A percentile compares a stretch with the other conserved stretches of the same genome.
phyloP scores from a whole-genome alignment of 2,329 filamentous ascomycete genomes.

The Fusarium hainanense region DNA sequence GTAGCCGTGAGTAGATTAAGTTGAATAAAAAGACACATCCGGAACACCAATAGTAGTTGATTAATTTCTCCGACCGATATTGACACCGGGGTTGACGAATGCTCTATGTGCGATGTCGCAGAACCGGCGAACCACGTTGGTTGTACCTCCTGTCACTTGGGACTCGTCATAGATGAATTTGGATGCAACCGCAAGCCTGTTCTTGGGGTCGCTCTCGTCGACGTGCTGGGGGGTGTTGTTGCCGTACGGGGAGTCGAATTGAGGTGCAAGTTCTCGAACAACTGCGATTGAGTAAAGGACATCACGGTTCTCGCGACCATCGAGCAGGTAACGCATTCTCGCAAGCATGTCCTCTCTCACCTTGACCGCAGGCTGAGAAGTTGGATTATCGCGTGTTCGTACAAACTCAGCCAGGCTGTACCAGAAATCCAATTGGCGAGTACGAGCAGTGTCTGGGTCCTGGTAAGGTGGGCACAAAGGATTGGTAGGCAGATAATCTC shows the following conservation, averaged over 20 bases:
- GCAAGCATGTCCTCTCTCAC: slow-evolving; percentile 73
- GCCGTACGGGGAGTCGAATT: slow-evolving; percentile 69
- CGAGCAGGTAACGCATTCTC: slow-evolving; percentile 76
- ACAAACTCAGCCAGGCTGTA: slow-evolving; percentile 76
- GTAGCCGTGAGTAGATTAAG: background rate
- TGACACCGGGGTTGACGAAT: slow-evolving; percentile 65
- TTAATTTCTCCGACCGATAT: slow-evolving; percentile 52
- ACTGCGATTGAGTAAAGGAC: slow-evolving; percentile 91
- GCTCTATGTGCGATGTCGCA: slow-evolving; percentile 73
- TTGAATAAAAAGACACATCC: background rate
- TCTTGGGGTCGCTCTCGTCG: slow-evolving; percentile 74
- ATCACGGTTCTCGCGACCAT: slow-evolving; percentile 87
- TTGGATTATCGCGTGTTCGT: slow-evolving; percentile 67
- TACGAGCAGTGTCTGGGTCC: slow-evolving; percentile 64
- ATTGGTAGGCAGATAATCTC: slow-evolving; percentile 71
- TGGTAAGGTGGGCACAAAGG: slow-evolving; percentile 63
- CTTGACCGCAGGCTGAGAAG: slow-evolving; percentile 57
- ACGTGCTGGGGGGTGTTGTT: slow-evolving; percentile 67
- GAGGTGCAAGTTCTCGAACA: slow-evolving; percentile 77
- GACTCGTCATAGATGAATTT: slow-evolving; percentile 76
- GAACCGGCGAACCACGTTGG: slow-evolving; percentile 77
- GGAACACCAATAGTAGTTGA: background rate
- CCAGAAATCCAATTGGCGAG: slow-evolving; percentile 84
- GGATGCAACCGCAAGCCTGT: slow-evolving; percentile 74
- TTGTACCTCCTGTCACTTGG: slow-evolving; percentile 73